Base-by-base conservation (phyloP, 768 basidiomycete species). In the Phaeotremella fagi region DNA sequence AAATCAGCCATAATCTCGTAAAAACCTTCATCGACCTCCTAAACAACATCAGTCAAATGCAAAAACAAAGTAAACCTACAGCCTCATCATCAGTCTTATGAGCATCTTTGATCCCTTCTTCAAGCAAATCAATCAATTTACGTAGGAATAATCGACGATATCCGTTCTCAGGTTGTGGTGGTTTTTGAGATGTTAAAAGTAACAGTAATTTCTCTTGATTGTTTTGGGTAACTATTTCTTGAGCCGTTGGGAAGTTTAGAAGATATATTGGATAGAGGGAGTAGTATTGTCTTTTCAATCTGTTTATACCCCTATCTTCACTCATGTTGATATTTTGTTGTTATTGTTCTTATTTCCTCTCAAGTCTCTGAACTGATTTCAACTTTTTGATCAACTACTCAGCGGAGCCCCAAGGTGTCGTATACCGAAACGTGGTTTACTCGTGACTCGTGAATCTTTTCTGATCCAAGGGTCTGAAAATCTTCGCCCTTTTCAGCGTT, bases 11-110 rank as follows among this genome's bases (percentile, higher is more conserved):
- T n/a, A 29, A 52, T 29, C 38, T 67, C 65, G 36, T 70, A 63
- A 45, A 72, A 49, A 52, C 60, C 41, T 43, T 70, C 70, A 43
- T 74, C 65, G 11, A 69, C 48, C 45, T 69, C 64, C 65, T 66
- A 38, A n/a, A 16, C 22, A 7, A 18, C 38, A 12, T 22, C 12
- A 12, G 7, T 12, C 6, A 20, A 7, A 41, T 6, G 7, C 38
- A n/a, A n/a, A 9, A 41, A 7, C 38, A 41, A 7, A 41, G 20
- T 7, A 15, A 18, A 52, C 47, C 45, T 31, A 55, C 22, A 50
- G 48, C 51, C n/a, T 45, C 55, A 45, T 43, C 24, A 52, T 56
- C 60, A 1, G 54, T 48, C 51, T 20, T 41, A 42, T 27, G 49
- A 6, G 46, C 22, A 27, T 52, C 46, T 44, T 25, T 33, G 27